Conservation (phyloP, 352 stramenopile genomes). For the Globisporangium barbulae region DNA sequence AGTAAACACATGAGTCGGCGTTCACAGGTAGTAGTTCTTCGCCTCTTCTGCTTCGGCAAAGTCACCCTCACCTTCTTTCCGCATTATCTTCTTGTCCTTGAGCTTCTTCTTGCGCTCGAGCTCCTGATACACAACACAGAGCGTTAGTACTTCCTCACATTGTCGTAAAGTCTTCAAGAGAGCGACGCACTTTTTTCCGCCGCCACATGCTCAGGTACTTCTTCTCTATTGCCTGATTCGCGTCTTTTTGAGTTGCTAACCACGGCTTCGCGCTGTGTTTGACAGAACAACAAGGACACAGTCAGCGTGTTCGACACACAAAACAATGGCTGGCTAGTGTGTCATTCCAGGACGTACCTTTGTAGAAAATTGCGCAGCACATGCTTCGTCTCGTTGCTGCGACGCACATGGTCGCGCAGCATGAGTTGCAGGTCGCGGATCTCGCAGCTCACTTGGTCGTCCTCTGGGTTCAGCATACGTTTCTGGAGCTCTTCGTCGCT, state of each 20-base stretch:
- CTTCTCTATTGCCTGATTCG: constrained; percentile 42
- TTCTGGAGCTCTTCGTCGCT: constrained; percentile 23
- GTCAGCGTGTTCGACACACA: not conserved
- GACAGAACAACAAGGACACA: not conserved
- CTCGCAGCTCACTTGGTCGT: constrained; percentile 67
- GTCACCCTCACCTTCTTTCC: constrained; percentile 41
- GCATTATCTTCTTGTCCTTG: constrained; percentile 68
- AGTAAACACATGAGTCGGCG: not conserved
- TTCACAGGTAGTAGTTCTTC: too few relatives aligned
- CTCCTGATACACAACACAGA: constrained; percentile 31
- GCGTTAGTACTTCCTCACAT: not conserved
- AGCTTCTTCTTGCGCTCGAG: constrained; percentile 67
- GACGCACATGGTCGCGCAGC: constrained; percentile 34
- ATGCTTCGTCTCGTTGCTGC: constrained; percentile 62
- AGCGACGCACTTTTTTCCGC: constrained; percentile 49
- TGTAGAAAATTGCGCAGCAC: constrained; percentile 52
- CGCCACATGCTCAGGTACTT: constrained; percentile 63
- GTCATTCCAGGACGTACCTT: constrained; percentile 25
- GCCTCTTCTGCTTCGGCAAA: too few relatives aligned
- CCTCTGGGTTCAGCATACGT: constrained; percentile 26
- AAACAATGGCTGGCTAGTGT: not conserved
- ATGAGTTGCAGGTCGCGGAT: constrained; percentile 50
- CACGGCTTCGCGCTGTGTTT: constrained; percentile 53
- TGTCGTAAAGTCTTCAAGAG: not conserved
- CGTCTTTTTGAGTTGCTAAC: constrained; percentile 42